phyloP scores from a whole-genome alignment of 352 stramenopile genomes.

The Pythium utonaiense region DNA sequence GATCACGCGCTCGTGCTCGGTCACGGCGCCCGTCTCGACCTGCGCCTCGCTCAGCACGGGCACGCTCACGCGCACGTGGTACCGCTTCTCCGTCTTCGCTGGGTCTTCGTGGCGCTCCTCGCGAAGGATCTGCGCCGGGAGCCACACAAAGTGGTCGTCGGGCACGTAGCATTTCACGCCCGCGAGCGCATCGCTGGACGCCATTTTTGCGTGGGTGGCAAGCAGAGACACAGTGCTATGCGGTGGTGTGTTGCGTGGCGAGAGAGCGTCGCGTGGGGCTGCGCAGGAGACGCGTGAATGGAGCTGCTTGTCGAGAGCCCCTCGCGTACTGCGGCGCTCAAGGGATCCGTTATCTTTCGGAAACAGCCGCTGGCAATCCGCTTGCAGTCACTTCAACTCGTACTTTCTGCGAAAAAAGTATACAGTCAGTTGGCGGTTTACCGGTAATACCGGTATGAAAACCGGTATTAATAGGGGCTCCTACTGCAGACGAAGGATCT shows the following conservation, averaged over 20 bases:
- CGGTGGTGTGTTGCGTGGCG: background rate
- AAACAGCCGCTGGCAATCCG: conserved; percentile 12
- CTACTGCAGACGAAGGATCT: background rate
- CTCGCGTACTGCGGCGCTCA: no score
- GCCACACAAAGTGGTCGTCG: conserved; percentile 73
- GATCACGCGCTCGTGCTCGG: conserved; percentile 55
- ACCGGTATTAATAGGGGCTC: background rate
- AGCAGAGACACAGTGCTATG: background rate
- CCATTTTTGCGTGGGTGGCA: conserved; percentile 12
- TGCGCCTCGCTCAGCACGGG: conserved; percentile 25
- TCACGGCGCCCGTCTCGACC: conserved; percentile 20
- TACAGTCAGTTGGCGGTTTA: conserved; percentile 7
- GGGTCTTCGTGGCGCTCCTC: conserved; percentile 49
- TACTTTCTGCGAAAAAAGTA: conserved; percentile 19
- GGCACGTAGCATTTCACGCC: conserved; percentile 83
- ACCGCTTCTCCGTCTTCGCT: conserved; percentile 46
- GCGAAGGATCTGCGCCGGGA: conserved; percentile 66
- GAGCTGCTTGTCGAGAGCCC: no score
- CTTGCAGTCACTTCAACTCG: conserved; percentile 23
- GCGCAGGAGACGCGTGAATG: no score
- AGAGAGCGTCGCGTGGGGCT: no score
- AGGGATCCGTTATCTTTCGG: conserved; percentile 4
- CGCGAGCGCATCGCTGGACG: conserved; percentile 13
- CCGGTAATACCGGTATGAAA: conserved; percentile 7
- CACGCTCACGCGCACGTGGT: conserved; percentile 49